phyloP scores from a whole-genome alignment of 169 alveolate genomes.

The Cryptosporidium baileyi region DNA sequence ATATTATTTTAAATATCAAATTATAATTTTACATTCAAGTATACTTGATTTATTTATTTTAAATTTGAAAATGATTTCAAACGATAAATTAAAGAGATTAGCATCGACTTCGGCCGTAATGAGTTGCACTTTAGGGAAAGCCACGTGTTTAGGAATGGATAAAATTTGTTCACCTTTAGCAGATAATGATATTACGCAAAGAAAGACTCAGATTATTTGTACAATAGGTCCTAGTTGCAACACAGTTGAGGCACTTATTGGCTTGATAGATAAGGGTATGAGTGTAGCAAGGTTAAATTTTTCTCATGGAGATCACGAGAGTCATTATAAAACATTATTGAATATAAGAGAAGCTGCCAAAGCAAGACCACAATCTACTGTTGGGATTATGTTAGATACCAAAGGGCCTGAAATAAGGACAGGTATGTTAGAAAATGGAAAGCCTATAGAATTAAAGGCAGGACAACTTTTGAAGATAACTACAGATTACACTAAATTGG shows the following conservation, averaged over 20 bases:
- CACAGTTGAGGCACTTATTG: constrained; percentile 89
- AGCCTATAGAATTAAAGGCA: constrained; percentile 85
- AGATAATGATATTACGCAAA: constrained; percentile 67
- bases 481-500: constrained; percentile 92
- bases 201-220: constrained; percentile 94
- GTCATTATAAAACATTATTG: constrained; percentile 88
- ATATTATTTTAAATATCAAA: too few relatives aligned
- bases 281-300: constrained; percentile 97
- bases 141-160: constrained; percentile 65
- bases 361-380: constrained; percentile 89
- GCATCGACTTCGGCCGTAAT: constrained; percentile 67
- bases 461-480: constrained; percentile 92
- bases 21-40: too few relatives aligned
- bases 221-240: constrained; percentile 97
- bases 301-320: constrained; percentile 97
- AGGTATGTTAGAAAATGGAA: constrained; percentile 91
- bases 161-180: constrained; percentile 60
- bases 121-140: constrained; percentile 67
- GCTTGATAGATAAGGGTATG: constrained; percentile 95
- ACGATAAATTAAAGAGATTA: constrained; percentile 35
- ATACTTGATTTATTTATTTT: too few relatives aligned
- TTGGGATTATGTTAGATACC: constrained; percentile 97
- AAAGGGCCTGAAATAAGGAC: constrained; percentile 99
- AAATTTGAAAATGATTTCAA: constrained; percentile 12
- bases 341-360: constrained; percentile 90